Evolutionary conservation across 2,329 filamentous ascomycete genomes (phyloP), one percentile per base, ranked within the genome.

Genomic region (Claviceps humidiphila): DNA sequence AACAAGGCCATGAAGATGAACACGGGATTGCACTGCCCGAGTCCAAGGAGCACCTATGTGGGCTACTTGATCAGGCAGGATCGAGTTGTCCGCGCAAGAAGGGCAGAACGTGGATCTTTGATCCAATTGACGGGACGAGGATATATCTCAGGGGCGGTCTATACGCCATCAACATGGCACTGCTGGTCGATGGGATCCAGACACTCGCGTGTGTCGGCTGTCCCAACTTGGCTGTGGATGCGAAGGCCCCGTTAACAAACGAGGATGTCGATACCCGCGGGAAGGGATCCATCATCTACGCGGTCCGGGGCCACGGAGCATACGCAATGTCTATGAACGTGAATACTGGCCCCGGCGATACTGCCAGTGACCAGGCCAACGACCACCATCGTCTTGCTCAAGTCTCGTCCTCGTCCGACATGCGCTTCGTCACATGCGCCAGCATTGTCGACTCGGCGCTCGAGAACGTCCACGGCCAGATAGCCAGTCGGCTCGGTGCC

Each of bases 61-160:
- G 73, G 49, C 64, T 77, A 55, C 74, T 81, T 45, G 77, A 81
- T 61, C 69, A 68, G 56, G 78, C 76, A 54, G 71, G 74, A 34
- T 57, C 65, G 20, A 69, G 69, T 24, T 61, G 61, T 16, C 72
- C 69, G 4, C 64, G 60, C 6, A 57, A 59, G 3, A 51, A 60
- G 2, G 72, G 71, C 7, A 62, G 76, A 14, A 71, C 73, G 8
- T 81, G 78, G 77, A 70, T 81, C 0, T 80, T 81, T 58, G 78
- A 81, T 58, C 78, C 78, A 0, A 80, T 81, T 34, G 78, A 81
- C 56, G 78, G 78, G 7, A 81, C 78, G 2, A 74, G 76, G 64
- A 78, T 76, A 0, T 81, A 77, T 51, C 66, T 81, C 8, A 64
- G 67, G 11, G 72, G 74, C 5, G 66, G 78, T 57, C 71, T 78